Base-by-base conservation (phyloP, 2,329 filamentous ascomycete genomes). In the Diaporthe sp. region DNA sequence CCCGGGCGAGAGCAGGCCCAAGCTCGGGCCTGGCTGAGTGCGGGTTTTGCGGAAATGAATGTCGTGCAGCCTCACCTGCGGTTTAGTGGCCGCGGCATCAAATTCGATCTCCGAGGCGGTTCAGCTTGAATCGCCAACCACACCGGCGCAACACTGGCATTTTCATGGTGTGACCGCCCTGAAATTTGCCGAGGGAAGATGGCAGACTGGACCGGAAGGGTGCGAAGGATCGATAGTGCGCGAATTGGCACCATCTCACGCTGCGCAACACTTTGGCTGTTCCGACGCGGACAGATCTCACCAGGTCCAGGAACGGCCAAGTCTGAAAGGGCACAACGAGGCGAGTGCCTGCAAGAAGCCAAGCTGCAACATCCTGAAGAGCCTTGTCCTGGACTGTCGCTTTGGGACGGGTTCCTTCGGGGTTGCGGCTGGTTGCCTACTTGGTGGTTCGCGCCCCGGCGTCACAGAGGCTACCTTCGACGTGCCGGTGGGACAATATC, bases 51-150 rank as follows among this genome's bases (percentile, higher is more conserved):
- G 44, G 51, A 37, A 42, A 42, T 37, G 34, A n/a, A 7, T 49
- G 55, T 4, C 9, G 37, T 72, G 57, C 70, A 65, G 70, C 70
- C 58, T 44, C 46, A 19, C 39, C 58, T 49, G 25, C 46, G 57
- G 37, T 39, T 39, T 37, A 65, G 25, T 31, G 49, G 19, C 31
- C n/a, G 9, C 8, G 34, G 12, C 13, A 39, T 19, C 58, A 31
- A n/a, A 19, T 2, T n/a, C 37, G 25, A 65, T 12, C 25, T 42
- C 49, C 37, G 49, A 65, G 19, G 15, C 46, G 13, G 8, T 37
- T 46, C 15, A n/a, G 46, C 39, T 44, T 19, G 17, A 25, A 49
- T 37, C 69, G 55, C 28, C 49, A 28, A 39, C 3, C 46, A 42
- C 57, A 46, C 13, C 34, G 28, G 71, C 28, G 31, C n/a, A 13